Conservation (phyloP, 176 grass and related monocot genomes). For the Juncus effusus region DNA sequence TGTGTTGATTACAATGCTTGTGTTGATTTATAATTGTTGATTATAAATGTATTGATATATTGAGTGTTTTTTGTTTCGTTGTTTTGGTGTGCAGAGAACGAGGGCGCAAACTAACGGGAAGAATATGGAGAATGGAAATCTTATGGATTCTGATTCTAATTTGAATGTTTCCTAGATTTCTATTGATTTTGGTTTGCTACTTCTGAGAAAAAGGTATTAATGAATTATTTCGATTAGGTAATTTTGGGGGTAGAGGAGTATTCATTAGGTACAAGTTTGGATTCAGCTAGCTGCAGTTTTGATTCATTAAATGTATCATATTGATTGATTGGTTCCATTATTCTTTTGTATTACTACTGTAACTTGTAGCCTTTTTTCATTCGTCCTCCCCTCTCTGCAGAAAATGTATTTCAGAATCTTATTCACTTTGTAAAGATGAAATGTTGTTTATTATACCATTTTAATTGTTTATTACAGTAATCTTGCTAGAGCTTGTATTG, state of each 20-base stretch:
- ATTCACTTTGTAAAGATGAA: neutral
- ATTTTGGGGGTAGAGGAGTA: neutral
- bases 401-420: no score
- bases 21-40: neutral
- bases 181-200: neutral
- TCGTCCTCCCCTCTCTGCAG: neutral
- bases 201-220: no score
- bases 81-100: constrained; percentile 50
- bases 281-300: constrained; percentile 21
- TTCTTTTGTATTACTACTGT: constrained; percentile 10
- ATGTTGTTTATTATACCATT: no score
- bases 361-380: neutral
- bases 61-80: constrained; percentile 8
- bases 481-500: no score
- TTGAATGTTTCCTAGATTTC: constrained; percentile 20
- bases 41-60: constrained; percentile 5
- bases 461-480: no score
- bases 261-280: constrained; percentile 10
- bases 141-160: constrained; percentile 28
- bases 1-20: neutral
- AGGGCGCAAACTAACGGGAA: constrained; percentile 80
- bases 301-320: constrained; percentile 20
- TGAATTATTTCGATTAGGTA: neutral
- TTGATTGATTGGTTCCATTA: neutral
- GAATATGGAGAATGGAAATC: constrained; percentile 35